Conservation (phyloP, 2,329 filamentous ascomycete genomes). For the Tolypocladium amazonense region DNA sequence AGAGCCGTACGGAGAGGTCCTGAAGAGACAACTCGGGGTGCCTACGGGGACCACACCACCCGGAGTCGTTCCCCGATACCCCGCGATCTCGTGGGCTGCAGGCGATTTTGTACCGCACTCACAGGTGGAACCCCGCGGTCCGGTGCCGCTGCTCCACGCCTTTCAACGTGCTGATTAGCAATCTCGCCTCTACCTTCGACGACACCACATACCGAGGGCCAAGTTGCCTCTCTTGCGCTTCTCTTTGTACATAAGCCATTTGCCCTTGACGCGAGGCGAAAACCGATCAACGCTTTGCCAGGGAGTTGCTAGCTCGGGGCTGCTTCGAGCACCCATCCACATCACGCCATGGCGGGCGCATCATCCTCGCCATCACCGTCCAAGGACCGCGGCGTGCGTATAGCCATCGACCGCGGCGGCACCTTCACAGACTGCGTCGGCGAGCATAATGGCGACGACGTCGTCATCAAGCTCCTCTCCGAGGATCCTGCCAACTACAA, state of each 20-base stretch:
- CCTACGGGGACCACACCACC: neutral
- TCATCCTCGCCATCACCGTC: neutral
- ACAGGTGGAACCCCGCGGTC: neutral
- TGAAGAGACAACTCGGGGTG: neutral
- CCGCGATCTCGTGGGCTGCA: neutral
- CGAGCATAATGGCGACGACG: constrained; percentile 53
- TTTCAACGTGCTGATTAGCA: neutral
- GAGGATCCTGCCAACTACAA: constrained; percentile 62
- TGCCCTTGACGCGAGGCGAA: neutral
- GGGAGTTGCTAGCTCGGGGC: neutral
- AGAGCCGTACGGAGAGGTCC: neutral
- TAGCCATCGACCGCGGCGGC: constrained; percentile 24
- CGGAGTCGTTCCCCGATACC: neutral
- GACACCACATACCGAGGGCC: neutral
- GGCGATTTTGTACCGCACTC: neutral
- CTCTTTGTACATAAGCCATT: neutral
- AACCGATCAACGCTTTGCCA: neutral
- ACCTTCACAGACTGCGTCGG: constrained; percentile 64
- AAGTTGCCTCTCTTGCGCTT: neutral
- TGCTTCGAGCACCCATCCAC: neutral
- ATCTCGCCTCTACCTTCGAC: neutral
- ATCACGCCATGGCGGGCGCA: constrained; percentile 10
- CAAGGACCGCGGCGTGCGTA: constrained; percentile 13
- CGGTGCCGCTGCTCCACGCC: neutral
- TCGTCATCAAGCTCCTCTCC: constrained; percentile 62